phyloP scores from a whole-genome alignment of 441 rosid species.

The Kokia cookei region DNA sequence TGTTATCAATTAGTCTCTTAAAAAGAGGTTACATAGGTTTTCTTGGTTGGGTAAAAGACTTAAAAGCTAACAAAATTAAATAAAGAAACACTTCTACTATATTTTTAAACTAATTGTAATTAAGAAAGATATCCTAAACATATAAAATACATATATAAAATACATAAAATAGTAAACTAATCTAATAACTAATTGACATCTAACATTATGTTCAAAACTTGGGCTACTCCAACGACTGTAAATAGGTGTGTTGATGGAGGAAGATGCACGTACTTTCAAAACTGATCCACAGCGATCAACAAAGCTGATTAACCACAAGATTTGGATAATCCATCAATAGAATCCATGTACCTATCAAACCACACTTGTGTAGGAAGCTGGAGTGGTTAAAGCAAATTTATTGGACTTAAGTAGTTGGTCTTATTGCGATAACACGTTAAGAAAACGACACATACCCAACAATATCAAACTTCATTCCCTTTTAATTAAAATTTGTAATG shows the following conservation, averaged over 20 bases:
- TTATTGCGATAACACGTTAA: background rate
- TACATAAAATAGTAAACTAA: too few species aligned
- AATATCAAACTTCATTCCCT: background rate
- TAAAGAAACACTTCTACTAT: too few species aligned
- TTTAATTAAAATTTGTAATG: too few species aligned
- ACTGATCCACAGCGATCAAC: background rate
- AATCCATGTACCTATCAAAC: background rate
- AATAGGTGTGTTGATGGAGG: background rate
- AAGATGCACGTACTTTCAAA: background rate
- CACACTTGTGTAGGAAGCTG: background rate
- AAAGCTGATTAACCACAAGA: background rate
- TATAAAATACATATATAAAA: too few species aligned
- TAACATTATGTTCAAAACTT: too few species aligned
- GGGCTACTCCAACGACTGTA: background rate
- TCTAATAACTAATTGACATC: too few species aligned
- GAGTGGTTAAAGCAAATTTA: background rate
- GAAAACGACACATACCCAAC: background rate
- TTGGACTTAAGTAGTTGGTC: background rate
- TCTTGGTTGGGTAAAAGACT: too few species aligned
- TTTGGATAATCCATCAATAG: background rate
- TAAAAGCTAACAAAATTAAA: too few species aligned
- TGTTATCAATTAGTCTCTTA: too few species aligned
- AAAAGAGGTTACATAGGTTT: too few species aligned
- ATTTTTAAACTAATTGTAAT: too few species aligned
- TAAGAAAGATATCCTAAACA: too few species aligned